Evolutionary conservation across 305 asterid species (phyloP).

Genomic region (Plantago coronopus): DNA sequence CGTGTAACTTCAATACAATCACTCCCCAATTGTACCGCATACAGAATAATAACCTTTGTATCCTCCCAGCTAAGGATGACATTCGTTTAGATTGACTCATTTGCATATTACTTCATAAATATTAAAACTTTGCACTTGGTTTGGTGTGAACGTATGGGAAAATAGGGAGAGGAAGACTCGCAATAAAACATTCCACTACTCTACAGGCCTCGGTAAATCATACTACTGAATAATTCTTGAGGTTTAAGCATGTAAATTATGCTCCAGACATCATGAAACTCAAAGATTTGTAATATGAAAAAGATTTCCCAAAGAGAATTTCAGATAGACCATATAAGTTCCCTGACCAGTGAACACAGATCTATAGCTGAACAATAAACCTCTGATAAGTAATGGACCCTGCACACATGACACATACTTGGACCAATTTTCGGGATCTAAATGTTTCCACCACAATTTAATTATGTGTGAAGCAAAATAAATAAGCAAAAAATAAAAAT

Average conservation of each 20-base stretch:
- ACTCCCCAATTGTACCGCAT: too few relatives aligned
- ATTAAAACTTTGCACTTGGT: too few relatives aligned
- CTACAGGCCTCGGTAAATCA: background rate
- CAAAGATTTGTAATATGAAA: background rate
- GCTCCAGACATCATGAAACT: background rate
- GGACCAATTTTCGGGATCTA: background rate
- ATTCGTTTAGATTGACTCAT: too few relatives aligned
- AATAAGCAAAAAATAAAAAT: too few relatives aligned
- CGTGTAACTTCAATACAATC: too few relatives aligned
- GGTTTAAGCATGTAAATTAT: background rate
- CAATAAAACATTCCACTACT: background rate
- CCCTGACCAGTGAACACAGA: background rate
- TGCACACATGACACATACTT: background rate
- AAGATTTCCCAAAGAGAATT: background rate
- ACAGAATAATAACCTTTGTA: too few relatives aligned
- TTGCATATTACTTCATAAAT: too few relatives aligned
- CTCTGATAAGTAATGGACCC: background rate
- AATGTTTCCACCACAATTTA: too few relatives aligned
- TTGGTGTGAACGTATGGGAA: too few relatives aligned
- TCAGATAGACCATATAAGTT: background rate
- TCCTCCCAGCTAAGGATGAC: too few relatives aligned
- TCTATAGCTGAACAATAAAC: background rate
- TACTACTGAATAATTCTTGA: background rate
- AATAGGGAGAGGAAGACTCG: conserved; percentile 1
- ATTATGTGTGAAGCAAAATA: too few relatives aligned